Conservation (phyloP, 140 eudicot genomes). For the Cichorium intybus region DNA sequence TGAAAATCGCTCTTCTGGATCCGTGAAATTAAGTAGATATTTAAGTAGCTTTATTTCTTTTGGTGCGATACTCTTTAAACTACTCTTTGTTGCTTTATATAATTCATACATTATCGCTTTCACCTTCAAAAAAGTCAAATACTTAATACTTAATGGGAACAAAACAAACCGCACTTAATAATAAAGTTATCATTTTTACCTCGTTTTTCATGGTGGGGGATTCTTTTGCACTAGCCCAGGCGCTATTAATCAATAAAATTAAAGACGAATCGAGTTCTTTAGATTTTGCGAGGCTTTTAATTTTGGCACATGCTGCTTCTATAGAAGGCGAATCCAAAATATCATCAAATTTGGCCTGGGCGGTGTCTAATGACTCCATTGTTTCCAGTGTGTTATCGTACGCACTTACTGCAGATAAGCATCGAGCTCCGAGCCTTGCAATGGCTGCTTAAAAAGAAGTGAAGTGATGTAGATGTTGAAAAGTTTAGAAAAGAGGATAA, state of each 20-base stretch:
- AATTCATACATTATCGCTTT: constrained; percentile 85
- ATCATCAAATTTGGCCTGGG: constrained; percentile 89
- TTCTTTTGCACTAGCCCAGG: constrained; percentile 97
- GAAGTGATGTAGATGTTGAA: background rate
- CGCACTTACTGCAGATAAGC: constrained; percentile 94
- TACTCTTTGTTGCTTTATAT: constrained; percentile 87
- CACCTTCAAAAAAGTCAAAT: constrained; percentile 46
- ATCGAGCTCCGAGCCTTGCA: constrained; percentile 94
- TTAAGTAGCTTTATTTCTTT: constrained; percentile 88
- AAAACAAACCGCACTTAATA: background rate
- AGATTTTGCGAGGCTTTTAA: constrained; percentile 84
- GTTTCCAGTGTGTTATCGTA: constrained; percentile 83
- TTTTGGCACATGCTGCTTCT: constrained; percentile 89
- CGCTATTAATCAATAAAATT: constrained; percentile 73
- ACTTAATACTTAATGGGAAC: too few species aligned
- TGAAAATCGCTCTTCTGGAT: constrained; percentile 94
- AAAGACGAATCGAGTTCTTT: constrained; percentile 94
- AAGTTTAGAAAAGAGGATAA: background rate
- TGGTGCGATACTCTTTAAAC: constrained; percentile 80
- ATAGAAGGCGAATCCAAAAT: constrained; percentile 78
- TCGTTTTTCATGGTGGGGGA: constrained; percentile 89
- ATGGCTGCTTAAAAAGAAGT: constrained; percentile 51
- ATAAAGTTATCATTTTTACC: constrained; percentile 37
- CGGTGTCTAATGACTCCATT: constrained; percentile 76
- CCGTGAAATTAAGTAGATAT: constrained; percentile 82